Evolutionary conservation across 2,329 filamentous ascomycete species (phyloP).

Genomic region (Orbilia blumenaviensis): DNA sequence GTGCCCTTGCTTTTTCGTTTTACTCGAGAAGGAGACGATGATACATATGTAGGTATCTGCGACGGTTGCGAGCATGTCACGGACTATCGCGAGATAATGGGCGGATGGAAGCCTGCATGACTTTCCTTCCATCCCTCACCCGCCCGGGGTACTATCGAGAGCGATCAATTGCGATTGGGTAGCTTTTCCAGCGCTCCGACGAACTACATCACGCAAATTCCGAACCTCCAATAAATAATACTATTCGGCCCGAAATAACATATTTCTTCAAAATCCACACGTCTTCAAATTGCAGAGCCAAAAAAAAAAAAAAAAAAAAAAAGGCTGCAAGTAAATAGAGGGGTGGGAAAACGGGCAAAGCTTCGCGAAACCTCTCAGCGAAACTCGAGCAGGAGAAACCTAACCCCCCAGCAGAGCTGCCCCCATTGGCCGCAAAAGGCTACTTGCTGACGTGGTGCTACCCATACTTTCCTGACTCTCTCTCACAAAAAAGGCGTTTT

Average conservation of each 20-base stretch:
- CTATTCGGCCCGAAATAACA: background rate
- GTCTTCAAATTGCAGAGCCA: background rate
- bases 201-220: background rate
- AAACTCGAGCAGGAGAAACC: too few relatives aligned
- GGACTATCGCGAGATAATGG: conserved; percentile 21
- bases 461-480: conserved; percentile 5
- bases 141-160: background rate
- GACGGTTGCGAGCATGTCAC: conserved; percentile 15
- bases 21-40: background rate
- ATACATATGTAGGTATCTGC: background rate
- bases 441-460: conserved; percentile 54
- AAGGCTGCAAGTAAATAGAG: too few relatives aligned
- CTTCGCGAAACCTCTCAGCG: conserved; percentile 43
- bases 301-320: too few relatives aligned
- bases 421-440: conserved; percentile 36
- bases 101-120: conserved; percentile 14
- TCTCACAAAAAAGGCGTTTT: conserved; percentile 13
- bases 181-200: background rate
- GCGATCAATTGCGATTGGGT: background rate
- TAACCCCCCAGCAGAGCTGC: conserved; percentile 10
- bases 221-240: background rate
- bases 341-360: conserved; percentile 9
- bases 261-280: background rate
- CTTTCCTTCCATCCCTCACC: background rate
- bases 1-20: conserved; percentile 20